Base-by-base conservation (phyloP, 768 basidiomycete genomes). In the Pleurotus sapidus region DNA sequence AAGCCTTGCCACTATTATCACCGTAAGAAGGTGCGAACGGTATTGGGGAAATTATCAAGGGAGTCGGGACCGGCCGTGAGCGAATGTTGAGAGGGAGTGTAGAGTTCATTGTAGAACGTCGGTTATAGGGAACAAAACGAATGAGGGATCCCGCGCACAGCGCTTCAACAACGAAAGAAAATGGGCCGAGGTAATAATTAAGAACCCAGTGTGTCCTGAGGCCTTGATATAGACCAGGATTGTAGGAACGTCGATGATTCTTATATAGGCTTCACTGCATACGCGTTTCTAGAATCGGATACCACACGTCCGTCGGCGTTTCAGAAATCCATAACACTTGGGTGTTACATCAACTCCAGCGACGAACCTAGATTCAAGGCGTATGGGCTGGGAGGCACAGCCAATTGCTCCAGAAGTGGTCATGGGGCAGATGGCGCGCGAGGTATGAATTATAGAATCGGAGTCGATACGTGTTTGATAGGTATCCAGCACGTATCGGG, bases 41-140 rank as follows among this genome's bases (percentile, higher is more conserved):
- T n/a, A 53, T 7, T 15, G 51, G 51, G 25, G 51, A 40, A n/a
- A 53, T 20, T 12, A 40, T 37, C 51, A 53, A 42, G 15, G 51
- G 51, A 14, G 51, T 53, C 39, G 51, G 51, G 30, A 53, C 51
- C 51, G 51, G 51, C 51, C 51, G 51, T 23, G 37, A 20, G 9
- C 51, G 51, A 53, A 53, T 30, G 18, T 53, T 53, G 34, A 53
- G 51, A 53, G 51, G 38, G 51, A 40, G 34, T 25, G 51, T 30
- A 24, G 37, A 18, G 39, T 39, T 30, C 51, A 53, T 53, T 11
- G 14, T 15, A 23, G 37, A 42, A 37, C 42, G 34, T 9, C 38
- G 24, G 17, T 11, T 39, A 30, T 20, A 37, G 38, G 20, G 38
- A n/a, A 42, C 51, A 17, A 53, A 48, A 48, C 17, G 46, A 48